phyloP scores from a whole-genome alignment of 768 basidiomycete genomes.

The Mycena crocata region DNA sequence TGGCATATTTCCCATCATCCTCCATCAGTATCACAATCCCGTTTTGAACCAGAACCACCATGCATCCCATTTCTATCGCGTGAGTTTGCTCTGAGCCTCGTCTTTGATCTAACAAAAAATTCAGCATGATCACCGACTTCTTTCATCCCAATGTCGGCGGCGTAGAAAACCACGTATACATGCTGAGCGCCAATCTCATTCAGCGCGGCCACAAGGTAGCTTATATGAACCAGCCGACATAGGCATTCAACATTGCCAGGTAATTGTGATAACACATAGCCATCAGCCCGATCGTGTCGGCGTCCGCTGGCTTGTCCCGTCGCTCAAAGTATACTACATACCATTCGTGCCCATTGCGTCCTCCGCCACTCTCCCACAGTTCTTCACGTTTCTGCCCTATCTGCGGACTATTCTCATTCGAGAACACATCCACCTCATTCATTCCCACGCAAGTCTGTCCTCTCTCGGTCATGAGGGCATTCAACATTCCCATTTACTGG shows the following conservation, averaged over 20 bases:
- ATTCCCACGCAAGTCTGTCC: constrained; percentile 92
- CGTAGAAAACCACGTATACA: constrained; percentile 96
- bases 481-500: constrained; percentile 87
- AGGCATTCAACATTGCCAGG: constrained; percentile 55
- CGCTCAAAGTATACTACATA: constrained; percentile 94
- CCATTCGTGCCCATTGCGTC: constrained; percentile 91
- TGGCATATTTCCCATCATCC: background rate
- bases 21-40: background rate
- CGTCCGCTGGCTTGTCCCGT: constrained; percentile 87
- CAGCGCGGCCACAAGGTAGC: constrained; percentile 85
- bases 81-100: constrained; percentile 30
- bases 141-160: constrained; percentile 95
- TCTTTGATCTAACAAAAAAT: constrained; percentile 8
- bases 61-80: constrained; percentile 53
- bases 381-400: constrained; percentile 92
- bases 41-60: constrained; percentile 19
- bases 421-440: constrained; percentile 88
- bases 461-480: constrained; percentile 94
- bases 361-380: constrained; percentile 94
- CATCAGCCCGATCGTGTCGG: constrained; percentile 89
- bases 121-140: constrained; percentile 96
- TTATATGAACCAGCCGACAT: background rate
- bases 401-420: constrained; percentile 88
- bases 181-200: constrained; percentile 87
- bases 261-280: constrained; percentile 94